Evolutionary conservation across 768 basidiomycete species (phyloP), one percentile per base, ranked within the genome.

Genomic region (Pisolithus marmoratus): DNA sequence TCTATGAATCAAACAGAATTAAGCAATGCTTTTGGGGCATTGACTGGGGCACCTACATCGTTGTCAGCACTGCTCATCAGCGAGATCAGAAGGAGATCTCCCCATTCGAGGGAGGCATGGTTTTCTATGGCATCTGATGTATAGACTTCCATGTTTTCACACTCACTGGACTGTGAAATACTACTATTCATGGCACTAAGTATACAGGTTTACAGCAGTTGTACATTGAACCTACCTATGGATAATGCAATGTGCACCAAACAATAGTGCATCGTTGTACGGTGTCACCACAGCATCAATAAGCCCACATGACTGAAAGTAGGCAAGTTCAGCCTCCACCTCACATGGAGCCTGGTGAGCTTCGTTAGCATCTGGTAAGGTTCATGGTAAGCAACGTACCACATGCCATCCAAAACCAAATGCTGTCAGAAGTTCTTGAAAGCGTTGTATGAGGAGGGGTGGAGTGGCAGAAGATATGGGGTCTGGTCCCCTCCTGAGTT

Each of bases 381-480:
- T n/a, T 4, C 15, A 19, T 17, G 12, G 37, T 17, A 2, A 48
- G 22, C 3, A 4, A 51, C 55, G 27, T 47, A 65, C 69, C 29
- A 26, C 53, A 48, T 62, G 53, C 60, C 64, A 68, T 45, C 70
- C 64, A 40, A 74, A 74, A 1, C 76, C 75, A 52, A 76, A 79
- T 0, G 64, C 67, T n/a, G 70, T 58, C 8, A 76, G 54, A 15
- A 80, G 52, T 38, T 64, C 55, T 47, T 63, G 46, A 38, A 71
- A 57, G 11, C 54, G 62, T 14, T 44, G 23, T 2, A 53, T 55
- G 14, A 70, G 42, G 34, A 34, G 34, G 3, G 5, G 14, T 15
- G 34, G 34, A 34, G 14, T 5, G 3, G 34, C 14, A 12, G 5
- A 61, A 60, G 65, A 46, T 65, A 55, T 57, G 72, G 56, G 0